Evolutionary conservation across 2,329 filamentous ascomycete species (phyloP).

Genomic region (Fusarium coffeatum): DNA sequence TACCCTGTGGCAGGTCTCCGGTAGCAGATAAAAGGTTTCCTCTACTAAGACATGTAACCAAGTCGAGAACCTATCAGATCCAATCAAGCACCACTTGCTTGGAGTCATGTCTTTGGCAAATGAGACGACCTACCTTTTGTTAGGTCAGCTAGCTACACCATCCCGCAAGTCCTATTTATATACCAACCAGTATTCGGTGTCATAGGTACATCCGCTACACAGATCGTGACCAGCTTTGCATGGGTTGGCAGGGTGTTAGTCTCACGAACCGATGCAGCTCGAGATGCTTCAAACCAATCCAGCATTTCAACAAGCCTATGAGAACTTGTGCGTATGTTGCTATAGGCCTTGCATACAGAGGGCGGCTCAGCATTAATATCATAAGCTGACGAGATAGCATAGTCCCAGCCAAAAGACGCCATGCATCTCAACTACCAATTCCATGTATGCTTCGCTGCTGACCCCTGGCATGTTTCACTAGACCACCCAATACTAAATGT

Average conservation of each 20-base stretch:
- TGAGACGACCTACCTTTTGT: background rate
- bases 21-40: background rate
- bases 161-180: background rate
- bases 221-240: background rate
- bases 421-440: slow-evolving; percentile 19
- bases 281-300: background rate
- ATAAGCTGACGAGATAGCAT: slow-evolving; percentile 19
- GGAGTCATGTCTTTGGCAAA: background rate
- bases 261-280: background rate
- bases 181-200: background rate
- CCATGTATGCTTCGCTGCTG: background rate
- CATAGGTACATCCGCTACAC: background rate
- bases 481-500: slow-evolving; percentile 14
- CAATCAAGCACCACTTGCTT: background rate
- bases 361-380: slow-evolving; percentile 9
- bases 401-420: slow-evolving; percentile 7
- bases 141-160: background rate
- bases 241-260: background rate
- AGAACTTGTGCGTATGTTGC: background rate
- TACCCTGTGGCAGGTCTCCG: background rate
- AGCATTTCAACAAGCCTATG: background rate
- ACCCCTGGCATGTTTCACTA: slow-evolving; percentile 19
- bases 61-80: background rate
- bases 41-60: background rate
- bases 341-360: background rate